Evolutionary conservation across 2,329 filamentous ascomycete species (phyloP).

Genomic region (Metarhizium rileyi): DNA sequence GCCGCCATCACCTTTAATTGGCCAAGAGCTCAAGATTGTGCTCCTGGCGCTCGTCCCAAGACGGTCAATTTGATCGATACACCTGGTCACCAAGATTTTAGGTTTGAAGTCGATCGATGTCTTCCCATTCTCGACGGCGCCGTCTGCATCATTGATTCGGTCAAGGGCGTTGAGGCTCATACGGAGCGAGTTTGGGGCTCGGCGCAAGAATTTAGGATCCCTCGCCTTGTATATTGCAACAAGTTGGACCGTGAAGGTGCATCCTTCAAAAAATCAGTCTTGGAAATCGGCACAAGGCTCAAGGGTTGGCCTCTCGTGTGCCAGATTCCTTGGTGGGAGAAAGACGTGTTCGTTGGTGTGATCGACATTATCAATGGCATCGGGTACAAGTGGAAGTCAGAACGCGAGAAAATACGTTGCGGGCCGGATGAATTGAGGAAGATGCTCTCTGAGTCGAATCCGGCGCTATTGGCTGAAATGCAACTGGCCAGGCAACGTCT

Average conservation of each 20-base stretch:
- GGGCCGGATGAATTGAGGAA: conserved; percentile 19
- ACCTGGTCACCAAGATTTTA: conserved; percentile 93
- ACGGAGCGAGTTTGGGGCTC: conserved; percentile 95
- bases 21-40: conserved; percentile 51
- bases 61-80: conserved; percentile 92
- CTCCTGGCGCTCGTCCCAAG: conserved; percentile 38
- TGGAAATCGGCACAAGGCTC: conserved; percentile 72
- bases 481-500: conserved; percentile 66
- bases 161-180: conserved; percentile 91
- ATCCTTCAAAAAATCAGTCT: conserved; percentile 72
- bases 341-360: conserved; percentile 70
- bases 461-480: conserved; percentile 56
- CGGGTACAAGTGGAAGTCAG: conserved; percentile 60
- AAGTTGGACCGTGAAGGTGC: conserved; percentile 72
- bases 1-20: conserved; percentile 93
- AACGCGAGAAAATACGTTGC: conserved; percentile 28
- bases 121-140: conserved; percentile 81
- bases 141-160: conserved; percentile 86
- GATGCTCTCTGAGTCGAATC: conserved; percentile 33
- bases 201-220: conserved; percentile 76
- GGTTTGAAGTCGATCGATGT: conserved; percentile 90
- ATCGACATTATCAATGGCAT: conserved; percentile 72
- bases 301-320: conserved; percentile 83
- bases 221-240: conserved; percentile 68
- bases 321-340: conserved; percentile 90